These are phyloP conservation scores for Gleditsia sinensis DNA, from an alignment of 306 rosid species.

Conservation along the genomic window DNA sequence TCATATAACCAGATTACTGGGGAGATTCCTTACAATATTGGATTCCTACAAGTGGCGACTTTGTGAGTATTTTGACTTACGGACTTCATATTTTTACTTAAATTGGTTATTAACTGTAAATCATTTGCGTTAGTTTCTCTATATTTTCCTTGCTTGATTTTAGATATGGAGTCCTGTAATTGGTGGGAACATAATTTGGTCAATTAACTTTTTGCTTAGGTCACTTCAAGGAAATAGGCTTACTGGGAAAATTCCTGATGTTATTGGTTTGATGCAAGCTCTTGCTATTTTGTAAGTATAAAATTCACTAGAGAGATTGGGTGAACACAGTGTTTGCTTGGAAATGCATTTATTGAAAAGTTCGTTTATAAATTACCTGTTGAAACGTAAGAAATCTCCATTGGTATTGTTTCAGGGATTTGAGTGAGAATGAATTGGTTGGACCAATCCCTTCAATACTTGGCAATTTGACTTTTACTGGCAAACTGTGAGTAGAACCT, in stretches of 20 bases:
- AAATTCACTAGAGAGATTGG: neutral
- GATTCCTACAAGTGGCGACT: slow-evolving; percentile 94
- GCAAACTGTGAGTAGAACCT: slow-evolving; percentile 68
- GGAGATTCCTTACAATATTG: slow-evolving; percentile 87
- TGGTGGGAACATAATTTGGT: neutral
- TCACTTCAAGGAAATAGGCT: slow-evolving; percentile 89
- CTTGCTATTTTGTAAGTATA: slow-evolving; percentile 76
- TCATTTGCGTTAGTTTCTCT: neutral
- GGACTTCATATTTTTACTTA: neutral
- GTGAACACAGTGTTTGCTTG: too few relatives aligned
- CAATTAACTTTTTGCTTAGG: slow-evolving; percentile 29
- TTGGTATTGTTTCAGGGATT: slow-evolving; percentile 52
- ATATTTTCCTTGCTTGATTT: neutral
- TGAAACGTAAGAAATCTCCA: too few relatives aligned
- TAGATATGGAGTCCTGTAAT: neutral
- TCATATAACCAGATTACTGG: slow-evolving; percentile 83
- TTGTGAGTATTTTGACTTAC: slow-evolving; percentile 53
- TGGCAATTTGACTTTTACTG: slow-evolving; percentile 85
- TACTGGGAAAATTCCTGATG: slow-evolving; percentile 83
- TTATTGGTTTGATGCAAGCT: slow-evolving; percentile 96
- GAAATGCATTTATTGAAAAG: neutral
- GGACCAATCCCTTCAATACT: slow-evolving; percentile 87
- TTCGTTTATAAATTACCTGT: too few relatives aligned
- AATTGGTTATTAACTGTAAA: neutral
- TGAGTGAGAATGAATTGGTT: slow-evolving; percentile 78